phyloP scores from a whole-genome alignment of 1,284 basidiomycete genomes.

The Mycena citricolor region DNA sequence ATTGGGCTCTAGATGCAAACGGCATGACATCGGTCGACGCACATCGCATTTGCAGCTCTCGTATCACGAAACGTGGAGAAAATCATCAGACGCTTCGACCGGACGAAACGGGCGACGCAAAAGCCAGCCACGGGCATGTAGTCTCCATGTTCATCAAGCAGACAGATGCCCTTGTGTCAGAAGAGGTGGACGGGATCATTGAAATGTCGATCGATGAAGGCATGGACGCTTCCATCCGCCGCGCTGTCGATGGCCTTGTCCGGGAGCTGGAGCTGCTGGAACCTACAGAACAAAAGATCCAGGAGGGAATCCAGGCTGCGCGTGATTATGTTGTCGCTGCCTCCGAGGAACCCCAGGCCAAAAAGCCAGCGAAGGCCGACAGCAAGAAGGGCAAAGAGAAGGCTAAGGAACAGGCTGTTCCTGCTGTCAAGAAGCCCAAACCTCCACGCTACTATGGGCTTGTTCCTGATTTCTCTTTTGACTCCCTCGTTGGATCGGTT shows the following conservation, averaged over 20 bases:
- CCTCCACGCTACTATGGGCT: slow-evolving; percentile 72
- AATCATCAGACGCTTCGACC: slow-evolving; percentile 83
- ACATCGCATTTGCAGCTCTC: slow-evolving; percentile 75
- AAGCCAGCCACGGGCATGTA: slow-evolving; percentile 73
- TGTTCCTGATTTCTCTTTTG: slow-evolving; percentile 70
- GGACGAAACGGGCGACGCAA: slow-evolving; percentile 33
- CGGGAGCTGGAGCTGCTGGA: slow-evolving; percentile 46
- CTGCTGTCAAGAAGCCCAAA: slow-evolving; percentile 13
- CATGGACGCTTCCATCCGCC: slow-evolving; percentile 54
- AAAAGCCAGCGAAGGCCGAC: too few species aligned
- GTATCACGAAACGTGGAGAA: slow-evolving; percentile 73
- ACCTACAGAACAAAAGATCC: slow-evolving; percentile 58
- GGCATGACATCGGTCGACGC: slow-evolving; percentile 51
- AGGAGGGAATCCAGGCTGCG: slow-evolving; percentile 58
- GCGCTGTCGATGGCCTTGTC: slow-evolving; percentile 62
- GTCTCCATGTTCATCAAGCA: slow-evolving; percentile 77
- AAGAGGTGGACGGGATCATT: slow-evolving; percentile 67
- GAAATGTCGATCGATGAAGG: slow-evolving; percentile 62
- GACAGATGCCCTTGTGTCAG: slow-evolving; percentile 63
- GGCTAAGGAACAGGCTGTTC: slow-evolving; percentile 28
- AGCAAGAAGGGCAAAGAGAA: slow-evolving; percentile 37
- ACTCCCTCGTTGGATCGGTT: slow-evolving; percentile 35
- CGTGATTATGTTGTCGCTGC: slow-evolving; percentile 41
- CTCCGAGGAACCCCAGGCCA: too few species aligned
- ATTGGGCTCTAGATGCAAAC: slow-evolving; percentile 71